A percentile compares a stretch with the other conserved stretches of the same genome.
Evolutionary conservation across 306 rosid species (phyloP).

Genomic region (Pyrus pyrifolia): DNA sequence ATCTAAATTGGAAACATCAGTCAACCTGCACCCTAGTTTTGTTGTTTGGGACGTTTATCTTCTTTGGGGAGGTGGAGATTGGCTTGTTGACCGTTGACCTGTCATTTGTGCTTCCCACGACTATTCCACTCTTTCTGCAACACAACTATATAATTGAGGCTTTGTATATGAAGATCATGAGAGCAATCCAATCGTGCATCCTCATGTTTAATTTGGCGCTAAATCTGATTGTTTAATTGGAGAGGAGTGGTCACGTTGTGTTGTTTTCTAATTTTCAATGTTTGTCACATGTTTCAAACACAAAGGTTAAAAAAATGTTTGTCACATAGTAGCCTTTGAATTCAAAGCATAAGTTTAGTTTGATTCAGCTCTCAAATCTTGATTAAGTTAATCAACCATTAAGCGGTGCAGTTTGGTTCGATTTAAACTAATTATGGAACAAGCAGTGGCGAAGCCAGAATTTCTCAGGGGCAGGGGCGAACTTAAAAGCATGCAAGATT

Average conservation of each 20-base stretch:
- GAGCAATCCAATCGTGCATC: constrained; percentile 1
- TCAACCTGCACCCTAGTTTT: too few relatives aligned
- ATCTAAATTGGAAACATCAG: too few relatives aligned
- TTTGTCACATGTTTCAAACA: not conserved
- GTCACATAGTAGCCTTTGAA: not conserved
- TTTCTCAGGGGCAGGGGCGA: too few relatives aligned
- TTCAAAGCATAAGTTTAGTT: not conserved
- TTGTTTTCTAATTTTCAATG: not conserved
- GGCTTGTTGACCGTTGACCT: constrained; percentile 18
- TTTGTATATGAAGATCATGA: too few relatives aligned
- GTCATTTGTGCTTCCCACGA: constrained; percentile 27
- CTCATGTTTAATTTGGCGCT: not conserved
- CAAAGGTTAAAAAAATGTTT: too few relatives aligned
- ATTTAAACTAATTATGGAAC: too few relatives aligned
- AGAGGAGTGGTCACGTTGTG: not conserved
- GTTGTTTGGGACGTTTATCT: not conserved
- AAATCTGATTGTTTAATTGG: not conserved
- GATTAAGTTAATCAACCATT: too few relatives aligned
- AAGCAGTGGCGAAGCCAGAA: too few relatives aligned
- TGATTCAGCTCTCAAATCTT: not conserved
- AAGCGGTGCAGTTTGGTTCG: too few relatives aligned
- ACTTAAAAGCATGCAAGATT: too few relatives aligned
- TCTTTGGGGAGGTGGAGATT: constrained; percentile 4
- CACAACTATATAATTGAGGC: not conserved
- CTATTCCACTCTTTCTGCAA: constrained; percentile 1